Percentiles rank a stretch among this genome's conserved stretches.
These are phyloP conservation scores for Magnolia sinica DNA, from an alignment of 164 flowering plant genomes.

Conservation along the genomic window DNA sequence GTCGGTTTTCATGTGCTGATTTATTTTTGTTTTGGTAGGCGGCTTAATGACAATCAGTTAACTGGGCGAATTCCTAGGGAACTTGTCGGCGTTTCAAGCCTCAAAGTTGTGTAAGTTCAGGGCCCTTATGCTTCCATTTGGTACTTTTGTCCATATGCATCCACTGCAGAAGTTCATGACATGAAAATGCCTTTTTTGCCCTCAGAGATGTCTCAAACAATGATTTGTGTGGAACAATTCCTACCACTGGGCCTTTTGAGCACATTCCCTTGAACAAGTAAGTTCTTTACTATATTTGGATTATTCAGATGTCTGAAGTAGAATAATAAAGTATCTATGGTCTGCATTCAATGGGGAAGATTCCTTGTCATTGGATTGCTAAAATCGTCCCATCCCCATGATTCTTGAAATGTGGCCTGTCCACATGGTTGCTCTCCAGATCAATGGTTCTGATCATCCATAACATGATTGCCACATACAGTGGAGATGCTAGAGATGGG, in stretches of 20 bases:
- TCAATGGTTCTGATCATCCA: too few relatives aligned
- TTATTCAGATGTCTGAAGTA: too few relatives aligned
- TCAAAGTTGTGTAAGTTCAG: slow-evolving; percentile 87
- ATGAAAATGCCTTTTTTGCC: slow-evolving; percentile 2
- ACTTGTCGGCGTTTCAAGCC: slow-evolving; percentile 47
- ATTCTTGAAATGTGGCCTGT: too few relatives aligned
- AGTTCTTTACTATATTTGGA: slow-evolving; percentile 9
- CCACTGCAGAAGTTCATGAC: not conserved
- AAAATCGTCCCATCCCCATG: too few relatives aligned
- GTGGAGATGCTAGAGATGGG: too few relatives aligned
- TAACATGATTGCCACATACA: too few relatives aligned
- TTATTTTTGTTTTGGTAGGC: slow-evolving; percentile 33
- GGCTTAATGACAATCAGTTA: slow-evolving; percentile 69
- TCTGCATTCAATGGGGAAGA: too few relatives aligned
- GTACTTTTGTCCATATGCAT: not conserved
- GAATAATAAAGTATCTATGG: too few relatives aligned
- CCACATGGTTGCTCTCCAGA: too few relatives aligned
- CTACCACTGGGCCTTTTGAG: slow-evolving; percentile 80
- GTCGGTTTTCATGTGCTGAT: too few relatives aligned
- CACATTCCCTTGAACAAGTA: slow-evolving; percentile 83
- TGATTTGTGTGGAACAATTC: slow-evolving; percentile 84
- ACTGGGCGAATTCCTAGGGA: slow-evolving; percentile 76
- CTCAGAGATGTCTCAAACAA: slow-evolving; percentile 87
- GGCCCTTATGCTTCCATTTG: not conserved
- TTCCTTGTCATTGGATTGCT: too few relatives aligned